These are phyloP conservation scores for Metarhizium humberi DNA, from an alignment of 2,329 filamentous ascomycete genomes.

Conservation along the genomic window DNA sequence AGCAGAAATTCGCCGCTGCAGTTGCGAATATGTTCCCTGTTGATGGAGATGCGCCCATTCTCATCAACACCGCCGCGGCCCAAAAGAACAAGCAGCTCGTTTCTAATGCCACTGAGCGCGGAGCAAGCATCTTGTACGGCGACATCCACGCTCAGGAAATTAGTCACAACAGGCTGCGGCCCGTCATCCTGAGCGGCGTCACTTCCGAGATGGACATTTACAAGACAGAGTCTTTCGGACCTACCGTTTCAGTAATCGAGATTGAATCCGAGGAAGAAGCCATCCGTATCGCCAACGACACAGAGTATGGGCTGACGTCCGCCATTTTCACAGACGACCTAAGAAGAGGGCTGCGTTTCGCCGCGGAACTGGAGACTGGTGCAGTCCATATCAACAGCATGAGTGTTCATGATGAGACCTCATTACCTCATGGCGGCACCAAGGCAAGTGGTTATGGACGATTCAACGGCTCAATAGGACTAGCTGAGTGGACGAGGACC, in stretches of 20 bases:
- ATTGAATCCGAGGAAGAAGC: conserved; percentile 65
- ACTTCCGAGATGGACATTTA: conserved; percentile 61
- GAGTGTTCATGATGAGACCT: conserved; percentile 55
- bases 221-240: conserved; percentile 67
- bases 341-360: conserved; percentile 47
- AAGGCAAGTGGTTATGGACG: conserved; percentile 57
- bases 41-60: conserved; percentile 54
- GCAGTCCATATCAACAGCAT: conserved; percentile 59
- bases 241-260: conserved; percentile 57
- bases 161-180: conserved; percentile 40
- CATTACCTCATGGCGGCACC: conserved; percentile 55
- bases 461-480: conserved; percentile 43
- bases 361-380: conserved; percentile 55
- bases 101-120: conserved; percentile 57
- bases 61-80: conserved; percentile 59
- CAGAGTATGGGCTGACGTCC: conserved; percentile 64
- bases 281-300: conserved; percentile 67
- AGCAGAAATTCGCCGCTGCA: conserved; percentile 29
- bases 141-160: conserved; percentile 21
- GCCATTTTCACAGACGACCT: conserved; percentile 67
- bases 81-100: conserved; percentile 59
- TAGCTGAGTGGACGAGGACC: conserved; percentile 53
- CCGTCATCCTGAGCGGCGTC: conserved; percentile 59
- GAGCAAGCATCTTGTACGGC: conserved; percentile 42
- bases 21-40: conserved; percentile 37